phyloP scores from a whole-genome alignment of 176 grass and related monocot species.

The Neostapfia colusana region DNA sequence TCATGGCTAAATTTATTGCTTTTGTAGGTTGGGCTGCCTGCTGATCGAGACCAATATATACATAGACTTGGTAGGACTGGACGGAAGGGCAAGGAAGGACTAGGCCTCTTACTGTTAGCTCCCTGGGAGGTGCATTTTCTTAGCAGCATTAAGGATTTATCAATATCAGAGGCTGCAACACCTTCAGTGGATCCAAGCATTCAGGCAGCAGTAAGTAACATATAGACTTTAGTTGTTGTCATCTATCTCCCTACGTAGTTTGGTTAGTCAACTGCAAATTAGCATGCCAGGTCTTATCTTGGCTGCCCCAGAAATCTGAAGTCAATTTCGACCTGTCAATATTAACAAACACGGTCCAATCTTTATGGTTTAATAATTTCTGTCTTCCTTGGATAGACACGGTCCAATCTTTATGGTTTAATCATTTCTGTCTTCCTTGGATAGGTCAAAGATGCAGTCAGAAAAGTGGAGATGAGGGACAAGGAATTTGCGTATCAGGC shows the following conservation, averaged over 20 bases:
- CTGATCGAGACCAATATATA: conserved; percentile 89
- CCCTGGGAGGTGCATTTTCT: conserved; percentile 79
- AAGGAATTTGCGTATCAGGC: conserved; percentile 91
- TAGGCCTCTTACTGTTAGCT: conserved; percentile 72
- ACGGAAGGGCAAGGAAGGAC: conserved; percentile 81
- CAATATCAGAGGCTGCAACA: conserved; percentile 51
- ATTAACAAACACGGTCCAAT: conserved; percentile 9
- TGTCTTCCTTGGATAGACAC: conserved; percentile 49
- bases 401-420: conserved; percentile 13
- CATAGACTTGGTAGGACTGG: conserved; percentile 92
- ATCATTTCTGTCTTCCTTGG: conserved; percentile 30
- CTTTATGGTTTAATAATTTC: conserved; percentile 21
- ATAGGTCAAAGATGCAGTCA: conserved; percentile 57
- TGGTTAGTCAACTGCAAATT: background rate
- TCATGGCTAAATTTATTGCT: conserved; percentile 18
- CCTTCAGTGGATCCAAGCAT: conserved; percentile 46
- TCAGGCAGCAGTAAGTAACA: conserved; percentile 49
- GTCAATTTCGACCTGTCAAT: conserved; percentile 27
- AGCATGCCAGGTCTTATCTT: background rate
- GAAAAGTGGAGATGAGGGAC: conserved; percentile 58
- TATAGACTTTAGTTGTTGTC: conserved; percentile 22
- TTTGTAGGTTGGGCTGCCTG: conserved; percentile 67
- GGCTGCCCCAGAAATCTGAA: conserved; percentile 10
- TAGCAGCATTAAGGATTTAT: conserved; percentile 65
- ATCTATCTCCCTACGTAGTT: background rate